Percentiles rank a stretch among this genome's conserved stretches.
phyloP scores from a whole-genome alignment of 75 land plant species.

The Ceratopteris richardii region DNA sequence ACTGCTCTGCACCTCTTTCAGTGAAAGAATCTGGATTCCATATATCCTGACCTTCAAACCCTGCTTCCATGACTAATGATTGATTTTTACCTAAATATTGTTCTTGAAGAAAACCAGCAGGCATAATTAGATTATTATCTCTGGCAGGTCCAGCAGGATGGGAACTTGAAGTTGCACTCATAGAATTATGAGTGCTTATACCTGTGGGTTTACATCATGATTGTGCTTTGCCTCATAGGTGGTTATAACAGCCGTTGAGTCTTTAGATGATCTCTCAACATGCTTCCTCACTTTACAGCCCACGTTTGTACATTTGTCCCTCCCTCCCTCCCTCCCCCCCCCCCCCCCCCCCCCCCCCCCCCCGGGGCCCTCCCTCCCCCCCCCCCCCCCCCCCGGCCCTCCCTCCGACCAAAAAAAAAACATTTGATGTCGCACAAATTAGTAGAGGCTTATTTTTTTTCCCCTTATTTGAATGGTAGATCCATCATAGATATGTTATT shows the following conservation, averaged over 20 bases:
- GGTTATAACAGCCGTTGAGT: slow-evolving; percentile 12
- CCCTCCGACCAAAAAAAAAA: too few species aligned
- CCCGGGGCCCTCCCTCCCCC: too few species aligned
- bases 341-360: too few species aligned
- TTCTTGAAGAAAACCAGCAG: background rate
- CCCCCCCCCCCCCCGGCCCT: too few species aligned
- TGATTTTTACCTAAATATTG: background rate
- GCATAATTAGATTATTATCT: too few species aligned
- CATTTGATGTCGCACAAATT: too few species aligned
- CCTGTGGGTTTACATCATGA: slow-evolving; percentile 29
- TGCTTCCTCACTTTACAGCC: slow-evolving; percentile 11
- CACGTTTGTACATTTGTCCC: too few species aligned
- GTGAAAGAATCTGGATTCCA: background rate
- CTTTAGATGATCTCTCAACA: slow-evolving; percentile 17
- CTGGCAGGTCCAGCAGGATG: background rate
- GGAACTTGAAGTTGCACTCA: background rate
- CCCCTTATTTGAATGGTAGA: too few species aligned
- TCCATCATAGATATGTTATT: too few species aligned
- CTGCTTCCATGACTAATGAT: background rate
- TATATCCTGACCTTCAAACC: background rate
- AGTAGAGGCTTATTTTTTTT: too few species aligned
- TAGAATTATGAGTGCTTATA: slow-evolving; percentile 3
- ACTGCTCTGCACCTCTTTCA: background rate
- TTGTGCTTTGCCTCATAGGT: slow-evolving; percentile 22
- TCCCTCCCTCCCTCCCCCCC: too few species aligned